phyloP scores from a whole-genome alignment of 1,284 basidiomycete species.

The Ganoderma lingzhi region DNA sequence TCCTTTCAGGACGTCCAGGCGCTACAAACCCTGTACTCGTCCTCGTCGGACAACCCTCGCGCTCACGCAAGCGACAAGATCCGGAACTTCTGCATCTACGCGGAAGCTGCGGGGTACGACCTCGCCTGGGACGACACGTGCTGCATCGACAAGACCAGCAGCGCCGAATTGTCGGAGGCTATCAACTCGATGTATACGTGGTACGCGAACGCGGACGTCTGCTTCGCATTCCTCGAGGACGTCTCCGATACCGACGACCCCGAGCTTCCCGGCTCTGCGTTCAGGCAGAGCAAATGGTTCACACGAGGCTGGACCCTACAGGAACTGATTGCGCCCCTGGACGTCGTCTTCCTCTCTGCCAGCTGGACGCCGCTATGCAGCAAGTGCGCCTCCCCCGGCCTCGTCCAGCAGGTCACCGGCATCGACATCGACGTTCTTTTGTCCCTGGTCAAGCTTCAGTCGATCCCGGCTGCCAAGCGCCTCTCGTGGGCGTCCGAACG shows the following conservation, averaged over 20 bases:
- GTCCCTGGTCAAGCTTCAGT: conserved; percentile 11
- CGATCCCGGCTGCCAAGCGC: conserved; percentile 12
- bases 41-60: conserved; percentile 9
- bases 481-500: conserved; percentile 17
- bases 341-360: conserved; percentile 16
- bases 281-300: conserved; percentile 14
- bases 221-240: conserved; percentile 13
- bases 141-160: conserved; percentile 23
- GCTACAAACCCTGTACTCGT: neutral
- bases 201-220: conserved; percentile 16
- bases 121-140: conserved; percentile 18
- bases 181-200: conserved; percentile 20
- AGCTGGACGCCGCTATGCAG: conserved; percentile 18
- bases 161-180: conserved; percentile 16
- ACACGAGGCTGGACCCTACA: conserved; percentile 19
- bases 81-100: conserved; percentile 17
- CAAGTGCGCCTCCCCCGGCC: conserved; percentile 13
- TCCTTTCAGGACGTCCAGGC: conserved; percentile 16
- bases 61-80: conserved; percentile 8
- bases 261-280: conserved; percentile 7
- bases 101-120: conserved; percentile 13
- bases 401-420: conserved; percentile 13
- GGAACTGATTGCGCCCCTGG: conserved; percentile 18
- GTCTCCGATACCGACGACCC: conserved; percentile 13
- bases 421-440: conserved; percentile 18